Conservation (phyloP, 2,329 filamentous ascomycete genomes). For the Phaeophleospora eucalypticola region DNA sequence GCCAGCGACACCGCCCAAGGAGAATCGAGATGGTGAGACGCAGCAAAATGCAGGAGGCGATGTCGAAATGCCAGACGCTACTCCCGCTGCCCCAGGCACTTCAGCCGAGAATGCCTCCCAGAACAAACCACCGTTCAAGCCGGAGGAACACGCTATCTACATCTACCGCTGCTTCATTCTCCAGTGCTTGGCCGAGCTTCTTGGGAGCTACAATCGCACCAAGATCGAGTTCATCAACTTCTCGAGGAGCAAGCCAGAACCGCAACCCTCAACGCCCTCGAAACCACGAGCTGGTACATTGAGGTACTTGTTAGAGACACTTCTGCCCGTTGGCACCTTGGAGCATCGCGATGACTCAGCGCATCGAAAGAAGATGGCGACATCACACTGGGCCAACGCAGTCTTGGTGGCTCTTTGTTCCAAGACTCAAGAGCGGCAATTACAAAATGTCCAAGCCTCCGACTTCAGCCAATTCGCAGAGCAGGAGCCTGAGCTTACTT, state of each 20-base stretch:
- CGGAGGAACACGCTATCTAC: conserved; percentile 91
- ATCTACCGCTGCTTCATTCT: conserved; percentile 94
- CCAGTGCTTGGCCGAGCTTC: conserved; percentile 82
- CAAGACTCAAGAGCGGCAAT: conserved; percentile 76
- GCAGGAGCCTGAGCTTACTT: conserved; percentile 77
- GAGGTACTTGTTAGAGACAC: conserved; percentile 84
- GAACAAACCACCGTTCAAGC: conserved; percentile 74
- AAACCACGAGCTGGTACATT: conserved; percentile 90
- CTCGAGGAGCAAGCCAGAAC: conserved; percentile 75
- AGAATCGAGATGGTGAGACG: conserved; percentile 41
- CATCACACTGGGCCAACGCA: conserved; percentile 79
- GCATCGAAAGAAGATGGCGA: conserved; percentile 80
- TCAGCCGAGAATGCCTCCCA: conserved; percentile 53
- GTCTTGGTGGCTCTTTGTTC: conserved; percentile 82
- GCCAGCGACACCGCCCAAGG: conserved; percentile 47
- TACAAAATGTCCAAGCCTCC: conserved; percentile 11
- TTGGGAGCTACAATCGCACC: conserved; percentile 86
- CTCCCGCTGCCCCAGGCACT: conserved; percentile 15
- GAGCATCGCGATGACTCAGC: conserved; percentile 69
- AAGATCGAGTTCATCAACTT: conserved; percentile 99
- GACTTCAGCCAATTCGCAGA: conserved; percentile 50
- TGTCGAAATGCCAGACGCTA: conserved; percentile 48
- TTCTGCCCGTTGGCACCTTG: conserved; percentile 63
- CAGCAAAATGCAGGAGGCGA: conserved; percentile 40
- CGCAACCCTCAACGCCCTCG: conserved; percentile 79